Evolutionary conservation across 352 stramenopile genomes (phyloP), one percentile per base, ranked within the genome.

Genomic region (Globisporangium radiosum): DNA sequence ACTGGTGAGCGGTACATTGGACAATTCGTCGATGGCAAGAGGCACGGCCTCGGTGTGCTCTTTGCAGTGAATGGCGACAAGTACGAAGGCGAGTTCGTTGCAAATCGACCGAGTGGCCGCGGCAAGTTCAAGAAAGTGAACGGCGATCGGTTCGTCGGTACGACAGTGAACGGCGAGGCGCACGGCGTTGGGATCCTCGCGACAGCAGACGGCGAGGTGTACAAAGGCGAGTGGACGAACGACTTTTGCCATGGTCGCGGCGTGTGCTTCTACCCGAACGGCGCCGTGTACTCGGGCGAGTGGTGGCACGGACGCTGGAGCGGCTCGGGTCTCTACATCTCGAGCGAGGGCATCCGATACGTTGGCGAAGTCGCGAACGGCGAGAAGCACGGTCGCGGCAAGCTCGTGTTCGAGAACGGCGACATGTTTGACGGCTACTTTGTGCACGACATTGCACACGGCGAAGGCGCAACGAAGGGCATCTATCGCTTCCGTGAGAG

Each of bases 1-100:
- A 92, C 75, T 56, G 92, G 92, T 4, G 94, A 97, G 59, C 65
- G 69, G 9, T 98, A 96, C 62, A 64, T 88, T 44, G 92, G 93
- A 0, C 62, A 96, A 53, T 98, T 92, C 59, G 52, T 66, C 7
- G 53, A 85, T 9, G 92, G 90, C 17, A 84, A 87, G 44, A 76
- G 82, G 15, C 57, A 97, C 43, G 94, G 93, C 0, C 60, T 78
- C 3, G 91, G 91, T 4, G 69, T 78, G 0, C 60, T 90, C 19
- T 68, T 73, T 4, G 69, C 70, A 3, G 62, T 65, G 1, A 96
- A 94, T 47, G 92, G 92, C 11, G 90, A 97, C 65, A 69, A 63
- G 39, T 97, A 97, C 66, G 54, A 90, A 68, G 92, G 92, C 4
- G 47, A 81, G 43, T 94, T 87, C 45, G 47, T 56, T 8, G 17